Base-by-base conservation (phyloP, 352 stramenopile species). In the Pythium dissotocum region DNA sequence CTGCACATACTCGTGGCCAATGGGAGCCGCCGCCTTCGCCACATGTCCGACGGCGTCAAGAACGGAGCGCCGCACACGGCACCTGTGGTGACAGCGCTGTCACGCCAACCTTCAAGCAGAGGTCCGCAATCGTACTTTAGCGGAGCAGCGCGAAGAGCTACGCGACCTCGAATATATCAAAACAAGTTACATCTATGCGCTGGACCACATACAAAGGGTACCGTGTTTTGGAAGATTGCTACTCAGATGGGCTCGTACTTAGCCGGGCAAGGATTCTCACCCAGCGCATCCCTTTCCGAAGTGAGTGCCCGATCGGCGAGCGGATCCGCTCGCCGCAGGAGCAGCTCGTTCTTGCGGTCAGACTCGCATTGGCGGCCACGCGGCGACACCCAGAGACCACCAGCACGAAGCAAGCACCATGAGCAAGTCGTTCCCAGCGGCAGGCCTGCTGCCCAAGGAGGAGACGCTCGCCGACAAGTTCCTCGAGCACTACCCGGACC, bases 391-490 rank as follows among this genome's bases (percentile, higher is more conserved):
- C 18, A 54, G 12, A 40, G 28, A 9, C 42, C 5, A 53, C 9
- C 30, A 55, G 18, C 28, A 63, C 5, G 42, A 49, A 13, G 42
- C 42, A 16, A 21, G 28, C 28, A 42, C 7, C 46, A 75, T 62
- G 66, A 86, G 77, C 73, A 89, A 87, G 64, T 66, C 69, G 12
- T 93, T 93, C 76, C 85, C 85, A 14, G 85, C 81, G 3, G 71
- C 82, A 5, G 80, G 75, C 18, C 75, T 93, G 28, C 73, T 98
- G 46, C 95, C 95, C 55, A 98, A 98, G 68, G 78, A 95, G 53
- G 93, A 98, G 77, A 98, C 94, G 24, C 80, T 94, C 35, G 88
- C 87, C 12, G 79, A 81, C 56, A 63, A 72, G 24, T 96, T 98
- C 63, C 63, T 97, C 35, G 56, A 84, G 59, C 71, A 79, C 24